These are phyloP conservation scores for Ogataea neopini DNA, from an alignment of 805 yeast genomes.

Conservation along the genomic window DNA sequence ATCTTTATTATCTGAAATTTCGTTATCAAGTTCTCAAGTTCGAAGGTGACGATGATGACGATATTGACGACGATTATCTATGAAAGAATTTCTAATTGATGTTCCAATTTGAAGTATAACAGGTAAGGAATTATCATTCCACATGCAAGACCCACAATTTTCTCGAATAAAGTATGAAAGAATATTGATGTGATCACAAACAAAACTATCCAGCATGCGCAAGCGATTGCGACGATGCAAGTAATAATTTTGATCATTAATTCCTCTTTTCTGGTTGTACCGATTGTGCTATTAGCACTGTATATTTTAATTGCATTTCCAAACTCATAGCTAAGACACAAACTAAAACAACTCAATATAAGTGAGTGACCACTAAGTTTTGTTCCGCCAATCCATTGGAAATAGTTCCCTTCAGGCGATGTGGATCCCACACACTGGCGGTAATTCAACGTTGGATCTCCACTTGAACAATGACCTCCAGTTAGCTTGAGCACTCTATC, in stretches of 20 bases:
- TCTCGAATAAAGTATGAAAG: constrained; percentile 50
- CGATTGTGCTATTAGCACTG: constrained; percentile 8
- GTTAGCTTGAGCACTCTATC: constrained; percentile 36
- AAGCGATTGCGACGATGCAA: constrained; percentile 17
- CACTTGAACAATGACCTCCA: constrained; percentile 41
- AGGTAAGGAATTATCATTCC: constrained; percentile 39
- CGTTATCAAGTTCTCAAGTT: constrained; percentile 10
- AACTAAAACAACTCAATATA: constrained; percentile 37
- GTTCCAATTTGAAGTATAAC: constrained; percentile 23
- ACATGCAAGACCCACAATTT: constrained; percentile 42
- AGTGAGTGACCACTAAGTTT: constrained; percentile 47
- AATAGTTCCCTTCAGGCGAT: constrained; percentile 16
- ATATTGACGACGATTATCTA: constrained; percentile 3
- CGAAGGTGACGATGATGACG: constrained; percentile 7
- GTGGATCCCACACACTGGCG: constrained; percentile 22
- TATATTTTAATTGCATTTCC: constrained; percentile 14
- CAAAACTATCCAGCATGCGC: constrained; percentile 40
- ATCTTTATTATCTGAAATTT: constrained; percentile 10
- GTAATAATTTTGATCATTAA: background rate
- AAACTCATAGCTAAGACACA: constrained; percentile 30
- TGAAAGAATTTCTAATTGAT: constrained; percentile 14
- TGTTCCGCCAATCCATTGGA: constrained; percentile 40
- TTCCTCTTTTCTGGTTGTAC: background rate
- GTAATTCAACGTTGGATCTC: constrained; percentile 19
- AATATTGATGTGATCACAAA: constrained; percentile 47